Evolutionary conservation across 2,329 filamentous ascomycete genomes (phyloP), one percentile per base, ranked within the genome.

Genomic region (Exophiala dermatitidis): DNA sequence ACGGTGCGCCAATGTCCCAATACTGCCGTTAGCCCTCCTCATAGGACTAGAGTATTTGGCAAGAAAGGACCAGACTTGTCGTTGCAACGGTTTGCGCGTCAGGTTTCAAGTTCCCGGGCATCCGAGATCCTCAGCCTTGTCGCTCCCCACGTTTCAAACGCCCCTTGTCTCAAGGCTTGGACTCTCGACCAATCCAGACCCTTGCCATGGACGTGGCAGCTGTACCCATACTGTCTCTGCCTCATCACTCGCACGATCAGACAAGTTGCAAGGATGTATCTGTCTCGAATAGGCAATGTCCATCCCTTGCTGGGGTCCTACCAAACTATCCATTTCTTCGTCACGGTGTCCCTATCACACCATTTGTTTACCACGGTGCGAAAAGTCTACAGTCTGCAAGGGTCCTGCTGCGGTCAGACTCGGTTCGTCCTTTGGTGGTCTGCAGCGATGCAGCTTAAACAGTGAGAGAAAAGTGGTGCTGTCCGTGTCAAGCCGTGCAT

Each of bases 401-500:
- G 19, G 19, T 19, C 19, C 19, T 19, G 19, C 19, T 19, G 19
- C 19, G 19, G 19, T 19, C 19, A 19, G 19, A 19, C 19, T 19
- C n/a, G 36, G 19, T 26, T 41, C 19, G 10, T 3, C 4, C 5
- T 41, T 41, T 6, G 5, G 26, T 26, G 9, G 12, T 9, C 12
- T 26, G 10, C 38, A 28, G 29, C 5, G 36, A 47, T 44, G 44
- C 48, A 38, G 54, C 37, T 44, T 6, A 12, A 42, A 36, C n/a
- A 36, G 54, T 50, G 50, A 54, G 52, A 53, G 48, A 58, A 58
- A 52, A 48, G 52, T 55, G 56, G 52, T 50, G 33, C 56, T 53
- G 12, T 19, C 30, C 44, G 54, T 57, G 44, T 50, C 47, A 36
- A 40, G 30, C 45, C 33, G 30, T 48, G 48, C 46, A 45, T 48